Evolutionary conservation across 208 protist species (phyloP).

Genomic region (Borovskyia barvae): DNA sequence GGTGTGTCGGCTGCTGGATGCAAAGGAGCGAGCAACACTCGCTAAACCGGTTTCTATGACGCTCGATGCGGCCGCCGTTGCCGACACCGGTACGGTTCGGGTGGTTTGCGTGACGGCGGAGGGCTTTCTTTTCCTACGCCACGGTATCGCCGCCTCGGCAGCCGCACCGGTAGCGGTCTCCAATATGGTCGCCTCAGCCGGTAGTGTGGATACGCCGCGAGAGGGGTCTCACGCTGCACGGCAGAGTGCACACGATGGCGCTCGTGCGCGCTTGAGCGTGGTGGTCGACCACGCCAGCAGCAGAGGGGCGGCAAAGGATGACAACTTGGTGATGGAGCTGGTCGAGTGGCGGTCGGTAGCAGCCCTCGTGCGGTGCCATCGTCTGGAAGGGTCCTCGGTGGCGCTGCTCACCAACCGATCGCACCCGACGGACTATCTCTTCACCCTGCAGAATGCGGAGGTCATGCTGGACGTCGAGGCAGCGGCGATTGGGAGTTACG

Average conservation of each 20-base stretch:
- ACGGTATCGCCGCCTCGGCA: conserved; percentile 7
- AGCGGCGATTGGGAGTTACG: conserved; percentile 14
- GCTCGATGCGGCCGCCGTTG: conserved; percentile 7
- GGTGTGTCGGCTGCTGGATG: conserved; percentile 32
- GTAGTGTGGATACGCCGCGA: background rate
- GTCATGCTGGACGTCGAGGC: conserved; percentile 13
- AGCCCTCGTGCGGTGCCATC: conserved; percentile 45
- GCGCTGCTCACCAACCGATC: conserved; percentile 37
- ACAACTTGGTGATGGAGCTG: conserved; percentile 14
- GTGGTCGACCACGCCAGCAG: background rate
- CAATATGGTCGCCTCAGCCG: too few species aligned
- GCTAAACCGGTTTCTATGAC: conserved; percentile 10
- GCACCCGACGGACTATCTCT: conserved; percentile 35
- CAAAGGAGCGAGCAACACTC: conserved; percentile 27
- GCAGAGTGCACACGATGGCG: too few species aligned
- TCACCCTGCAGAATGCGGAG: conserved; percentile 23
- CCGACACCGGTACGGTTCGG: conserved; percentile 8
- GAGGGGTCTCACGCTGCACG: background rate
- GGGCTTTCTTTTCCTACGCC: conserved; percentile 36
- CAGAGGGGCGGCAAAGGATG: background rate
- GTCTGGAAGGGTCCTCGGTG: conserved; percentile 28
- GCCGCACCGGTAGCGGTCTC: background rate
- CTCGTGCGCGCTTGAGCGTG: too few species aligned
- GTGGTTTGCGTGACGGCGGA: conserved; percentile 34
- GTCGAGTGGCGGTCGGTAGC: conserved; percentile 41